These are phyloP conservation scores for Hypholoma sublateritium DNA, from an alignment of 768 basidiomycete genomes.

Conservation along the genomic window DNA sequence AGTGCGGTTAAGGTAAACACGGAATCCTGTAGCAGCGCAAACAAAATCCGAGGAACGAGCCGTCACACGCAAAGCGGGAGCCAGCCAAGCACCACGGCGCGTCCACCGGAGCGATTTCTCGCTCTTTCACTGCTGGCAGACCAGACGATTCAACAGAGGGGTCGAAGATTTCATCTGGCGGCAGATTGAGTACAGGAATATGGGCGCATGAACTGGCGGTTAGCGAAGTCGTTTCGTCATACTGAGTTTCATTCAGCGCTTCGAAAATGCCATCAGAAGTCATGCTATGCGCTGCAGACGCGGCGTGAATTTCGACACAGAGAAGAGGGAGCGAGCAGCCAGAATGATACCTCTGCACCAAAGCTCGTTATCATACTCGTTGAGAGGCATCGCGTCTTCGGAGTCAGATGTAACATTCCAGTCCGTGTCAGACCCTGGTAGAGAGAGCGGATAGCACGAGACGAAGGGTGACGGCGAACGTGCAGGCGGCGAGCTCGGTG, in stretches of 20 bases:
- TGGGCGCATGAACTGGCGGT: neutral
- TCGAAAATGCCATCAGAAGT: too few species aligned
- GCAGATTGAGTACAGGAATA: neutral
- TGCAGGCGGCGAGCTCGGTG: conserved; percentile 17
- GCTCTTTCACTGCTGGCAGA: too few species aligned
- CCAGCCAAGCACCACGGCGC: conserved; percentile 21
- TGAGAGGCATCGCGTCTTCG: neutral
- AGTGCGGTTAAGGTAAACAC: too few species aligned
- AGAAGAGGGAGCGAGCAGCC: too few species aligned
- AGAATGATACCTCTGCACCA: neutral
- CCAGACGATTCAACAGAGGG: neutral
- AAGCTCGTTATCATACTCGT: neutral
- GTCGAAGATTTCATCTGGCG: neutral
- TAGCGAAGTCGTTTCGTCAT: neutral
- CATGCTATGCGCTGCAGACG: too few species aligned
- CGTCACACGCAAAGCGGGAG: conserved; percentile 18
- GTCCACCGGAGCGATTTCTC: neutral
- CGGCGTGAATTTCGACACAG: too few species aligned
- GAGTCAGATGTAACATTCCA: neutral
- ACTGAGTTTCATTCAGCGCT: neutral
- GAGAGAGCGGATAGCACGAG: neutral
- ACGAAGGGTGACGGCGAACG: neutral
- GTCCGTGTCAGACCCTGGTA: neutral
- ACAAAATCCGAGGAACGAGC: conserved; percentile 18
- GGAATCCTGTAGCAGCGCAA: conserved; percentile 7